Conservation (phyloP, 2,329 filamentous ascomycete genomes). For the Colletotrichum scovillei region DNA sequence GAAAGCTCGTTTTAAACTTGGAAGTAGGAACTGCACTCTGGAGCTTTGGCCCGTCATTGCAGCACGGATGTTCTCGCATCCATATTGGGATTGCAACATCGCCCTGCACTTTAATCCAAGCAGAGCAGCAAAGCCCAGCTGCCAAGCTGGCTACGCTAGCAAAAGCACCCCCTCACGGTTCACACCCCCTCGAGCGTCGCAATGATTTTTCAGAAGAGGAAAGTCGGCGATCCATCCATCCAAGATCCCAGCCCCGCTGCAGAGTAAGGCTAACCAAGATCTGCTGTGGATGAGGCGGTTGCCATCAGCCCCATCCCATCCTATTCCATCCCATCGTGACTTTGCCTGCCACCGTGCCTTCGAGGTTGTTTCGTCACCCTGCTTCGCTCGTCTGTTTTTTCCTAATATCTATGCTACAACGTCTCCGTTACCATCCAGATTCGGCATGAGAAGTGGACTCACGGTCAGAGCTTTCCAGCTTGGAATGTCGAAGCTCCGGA, state of each 20-base stretch:
- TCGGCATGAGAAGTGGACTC: constrained; percentile 8
- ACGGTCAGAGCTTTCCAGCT: constrained; percentile 12
- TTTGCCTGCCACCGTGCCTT: background rate
- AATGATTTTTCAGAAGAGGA: background rate
- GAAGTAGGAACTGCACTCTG: background rate
- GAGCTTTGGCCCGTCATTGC: constrained; percentile 9
- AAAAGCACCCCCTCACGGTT: background rate
- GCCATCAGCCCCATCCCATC: constrained; percentile 22
- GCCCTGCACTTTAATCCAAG: background rate
- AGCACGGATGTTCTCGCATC: constrained; percentile 23
- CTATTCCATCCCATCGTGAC: constrained; percentile 10
- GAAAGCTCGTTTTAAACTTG: background rate
- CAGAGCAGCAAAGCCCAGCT: background rate
- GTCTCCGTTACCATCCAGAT: background rate
- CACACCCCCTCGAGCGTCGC: background rate
- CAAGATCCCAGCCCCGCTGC: constrained; percentile 28
- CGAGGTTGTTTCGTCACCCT: constrained; percentile 27
- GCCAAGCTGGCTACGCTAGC: background rate
- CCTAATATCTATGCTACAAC: constrained; percentile 25
- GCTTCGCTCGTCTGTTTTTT: constrained; percentile 6
- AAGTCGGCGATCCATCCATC: constrained; percentile 25
- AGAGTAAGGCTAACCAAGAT: constrained; percentile 29
- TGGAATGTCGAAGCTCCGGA: constrained; percentile 2
- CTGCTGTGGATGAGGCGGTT: constrained; percentile 18
- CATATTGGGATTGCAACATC: constrained; percentile 9